Percentiles rank a stretch among this genome's conserved stretches.
Evolutionary conservation across 805 yeast species (phyloP).

Genomic region (Ogataea zsoltii): DNA sequence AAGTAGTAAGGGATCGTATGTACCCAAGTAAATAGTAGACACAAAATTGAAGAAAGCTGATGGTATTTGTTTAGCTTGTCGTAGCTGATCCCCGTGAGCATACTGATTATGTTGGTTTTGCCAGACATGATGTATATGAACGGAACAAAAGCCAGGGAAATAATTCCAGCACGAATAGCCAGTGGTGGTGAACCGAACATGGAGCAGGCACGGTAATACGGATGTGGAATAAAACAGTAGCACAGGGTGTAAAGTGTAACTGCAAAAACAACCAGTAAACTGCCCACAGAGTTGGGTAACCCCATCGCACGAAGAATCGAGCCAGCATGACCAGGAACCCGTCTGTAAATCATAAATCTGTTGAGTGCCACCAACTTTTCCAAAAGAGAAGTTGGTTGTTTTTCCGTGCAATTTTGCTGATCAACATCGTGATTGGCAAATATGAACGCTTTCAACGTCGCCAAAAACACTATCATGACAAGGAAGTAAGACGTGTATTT

Average conservation of each 20-base stretch:
- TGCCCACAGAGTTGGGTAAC: slow-evolving; percentile 38
- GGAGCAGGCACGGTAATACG: slow-evolving; percentile 50
- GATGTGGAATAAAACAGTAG: slow-evolving; percentile 44
- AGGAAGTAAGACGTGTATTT: slow-evolving; percentile 42
- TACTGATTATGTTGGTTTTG: slow-evolving; percentile 49
- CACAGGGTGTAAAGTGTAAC: slow-evolving; percentile 37
- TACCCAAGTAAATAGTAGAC: slow-evolving; percentile 44
- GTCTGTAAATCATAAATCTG: slow-evolving; percentile 35
- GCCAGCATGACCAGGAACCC: slow-evolving; percentile 34
- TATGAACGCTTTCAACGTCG: slow-evolving; percentile 32
- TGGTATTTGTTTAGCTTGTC: slow-evolving; percentile 55
- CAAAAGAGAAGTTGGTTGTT: slow-evolving; percentile 3
- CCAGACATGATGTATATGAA: slow-evolving; percentile 52
- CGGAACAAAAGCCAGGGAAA: slow-evolving; percentile 52
- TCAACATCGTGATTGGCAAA: slow-evolving; percentile 23
- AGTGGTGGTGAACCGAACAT: slow-evolving; percentile 62
- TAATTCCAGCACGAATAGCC: slow-evolving; percentile 52
- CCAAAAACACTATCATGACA: slow-evolving; percentile 37
- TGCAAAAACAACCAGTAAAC: slow-evolving; percentile 34
- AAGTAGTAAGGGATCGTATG: slow-evolving; percentile 52
- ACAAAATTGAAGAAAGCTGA: slow-evolving; percentile 46
- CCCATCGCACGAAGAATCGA: slow-evolving; percentile 38
- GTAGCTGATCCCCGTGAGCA: slow-evolving; percentile 53
- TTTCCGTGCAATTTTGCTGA: slow-evolving; percentile 1
- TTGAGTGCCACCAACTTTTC: slow-evolving; percentile 32